Conservation (phyloP, 2,329 filamentous ascomycete genomes). For the Aureobasidium namibiae region DNA sequence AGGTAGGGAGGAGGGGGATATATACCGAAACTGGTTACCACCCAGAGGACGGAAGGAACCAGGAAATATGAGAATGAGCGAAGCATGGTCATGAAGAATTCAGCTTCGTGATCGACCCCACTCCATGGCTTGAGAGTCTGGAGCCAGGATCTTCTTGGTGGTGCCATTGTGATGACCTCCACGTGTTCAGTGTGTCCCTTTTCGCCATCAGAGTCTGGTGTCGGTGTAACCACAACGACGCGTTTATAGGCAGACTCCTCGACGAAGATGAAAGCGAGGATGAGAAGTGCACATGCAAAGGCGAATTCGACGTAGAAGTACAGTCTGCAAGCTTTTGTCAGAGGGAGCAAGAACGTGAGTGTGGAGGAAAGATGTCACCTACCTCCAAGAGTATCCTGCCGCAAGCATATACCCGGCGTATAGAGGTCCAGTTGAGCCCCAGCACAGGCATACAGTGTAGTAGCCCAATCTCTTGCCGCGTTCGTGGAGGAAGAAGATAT, state of each 20-base stretch:
- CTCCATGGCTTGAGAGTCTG: conserved; percentile 28
- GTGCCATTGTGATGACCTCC: conserved; percentile 21
- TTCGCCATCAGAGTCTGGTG: conserved; percentile 1
- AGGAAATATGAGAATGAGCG: conserved; percentile 30
- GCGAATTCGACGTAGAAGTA: conserved; percentile 55
- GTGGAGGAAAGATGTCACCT: not conserved
- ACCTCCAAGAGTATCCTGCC: conserved; percentile 48
- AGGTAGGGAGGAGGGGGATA: not conserved
- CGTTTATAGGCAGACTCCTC: conserved; percentile 50
- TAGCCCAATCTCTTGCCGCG: conserved; percentile 46
- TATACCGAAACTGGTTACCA: conserved; percentile 28
- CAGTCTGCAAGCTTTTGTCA: conserved; percentile 22
- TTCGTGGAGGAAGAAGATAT: conserved; percentile 41
- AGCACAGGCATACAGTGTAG: conserved; percentile 51
- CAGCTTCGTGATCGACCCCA: conserved; percentile 25
- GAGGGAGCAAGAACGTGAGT: not conserved
- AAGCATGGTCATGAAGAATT: conserved; percentile 29
- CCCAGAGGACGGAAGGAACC: conserved; percentile 30
- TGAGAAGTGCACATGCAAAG: conserved; percentile 37
- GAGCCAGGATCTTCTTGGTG: conserved; percentile 23
- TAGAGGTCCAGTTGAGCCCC: conserved; percentile 48
- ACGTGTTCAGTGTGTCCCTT: conserved; percentile 19
- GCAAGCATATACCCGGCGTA: conserved; percentile 55
- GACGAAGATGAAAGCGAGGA: conserved; percentile 49
- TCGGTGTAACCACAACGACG: conserved; percentile 2